phyloP scores from a whole-genome alignment of 179 eudicot species.

The Silene noctiflora region DNA sequence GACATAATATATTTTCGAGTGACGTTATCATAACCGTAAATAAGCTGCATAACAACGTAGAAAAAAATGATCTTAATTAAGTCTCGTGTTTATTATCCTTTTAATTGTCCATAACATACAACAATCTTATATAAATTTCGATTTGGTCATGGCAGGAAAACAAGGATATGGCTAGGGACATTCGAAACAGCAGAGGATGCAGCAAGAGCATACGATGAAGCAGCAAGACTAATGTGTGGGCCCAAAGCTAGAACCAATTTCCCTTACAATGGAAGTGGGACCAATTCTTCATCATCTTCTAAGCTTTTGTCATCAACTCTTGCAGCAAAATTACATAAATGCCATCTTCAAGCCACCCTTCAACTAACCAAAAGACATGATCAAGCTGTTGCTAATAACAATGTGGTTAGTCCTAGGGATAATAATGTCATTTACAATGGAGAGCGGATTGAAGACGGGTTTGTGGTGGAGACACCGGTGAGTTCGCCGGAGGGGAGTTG shows the following conservation, averaged over 20 bases:
- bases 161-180: constrained; percentile 41
- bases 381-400: constrained; percentile 3
- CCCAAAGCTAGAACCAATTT: constrained; percentile 38
- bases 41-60: too few species aligned
- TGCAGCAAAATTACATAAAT: constrained; percentile 38
- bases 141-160: constrained; percentile 22
- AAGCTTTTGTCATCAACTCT: constrained; percentile 36
- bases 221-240: constrained; percentile 42
- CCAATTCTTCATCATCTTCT: constrained; percentile 21
- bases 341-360: constrained; percentile 32
- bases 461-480: neutral
- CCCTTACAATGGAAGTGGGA: constrained; percentile 27
- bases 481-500: constrained; percentile 24
- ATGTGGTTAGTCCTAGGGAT: constrained; percentile 21
- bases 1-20: too few species aligned
- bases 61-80: too few species aligned
- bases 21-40: too few species aligned
- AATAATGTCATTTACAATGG: constrained; percentile 19
- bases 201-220: constrained; percentile 41
- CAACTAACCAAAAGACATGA: constrained; percentile 30
- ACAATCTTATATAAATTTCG: too few species aligned
- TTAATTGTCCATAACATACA: too few species aligned
- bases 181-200: constrained; percentile 45
- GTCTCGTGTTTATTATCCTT: too few species aligned
- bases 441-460: neutral